Percentiles rank a stretch among this genome's conserved stretches.
Evolutionary conservation across 805 yeast genomes (phyloP).

Genomic region (Pichia insulana): DNA sequence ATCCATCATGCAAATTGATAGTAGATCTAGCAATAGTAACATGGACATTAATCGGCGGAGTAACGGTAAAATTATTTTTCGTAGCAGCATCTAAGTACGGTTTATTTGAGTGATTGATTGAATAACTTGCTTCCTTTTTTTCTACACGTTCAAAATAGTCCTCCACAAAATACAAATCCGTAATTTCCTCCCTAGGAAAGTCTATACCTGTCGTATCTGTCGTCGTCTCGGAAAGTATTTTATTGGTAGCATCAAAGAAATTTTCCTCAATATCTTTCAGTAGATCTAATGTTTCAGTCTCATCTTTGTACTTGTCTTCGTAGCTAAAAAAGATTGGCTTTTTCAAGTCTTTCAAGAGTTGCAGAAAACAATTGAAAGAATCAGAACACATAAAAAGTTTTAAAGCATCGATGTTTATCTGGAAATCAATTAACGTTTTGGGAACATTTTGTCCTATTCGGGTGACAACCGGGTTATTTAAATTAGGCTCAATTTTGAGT

Average conservation of each 20-base stretch:
- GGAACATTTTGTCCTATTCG: too few relatives aligned
- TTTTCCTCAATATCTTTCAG: constrained; percentile 34
- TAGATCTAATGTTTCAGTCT: constrained; percentile 30
- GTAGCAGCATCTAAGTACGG: constrained; percentile 4
- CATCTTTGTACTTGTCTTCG: constrained; percentile 45
- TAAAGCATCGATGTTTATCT: constrained; percentile 27
- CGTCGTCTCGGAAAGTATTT: background rate
- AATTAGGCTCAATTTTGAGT: constrained; percentile 2
- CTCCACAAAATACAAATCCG: constrained; percentile 21
- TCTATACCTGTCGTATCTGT: background rate
- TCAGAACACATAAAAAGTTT: constrained; percentile 68
- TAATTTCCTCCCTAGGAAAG: background rate
- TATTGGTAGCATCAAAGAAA: constrained; percentile 16
- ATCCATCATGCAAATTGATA: constrained; percentile 73
- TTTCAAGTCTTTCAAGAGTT: constrained; percentile 61
- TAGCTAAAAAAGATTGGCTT: constrained; percentile 54
- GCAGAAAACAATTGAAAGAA: constrained; percentile 65
- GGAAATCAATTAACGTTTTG: constrained; percentile 4
- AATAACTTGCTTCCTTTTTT: too few relatives aligned
- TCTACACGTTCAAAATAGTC: constrained; percentile 23
- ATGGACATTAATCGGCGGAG: constrained; percentile 23
- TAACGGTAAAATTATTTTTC: too few relatives aligned
- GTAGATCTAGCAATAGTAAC: constrained; percentile 32
- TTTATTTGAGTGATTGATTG: too few relatives aligned
- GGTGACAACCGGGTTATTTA: too few relatives aligned